phyloP scores from a whole-genome alignment of 2,329 filamentous ascomycete species.

The Aspergillus luchuensis region DNA sequence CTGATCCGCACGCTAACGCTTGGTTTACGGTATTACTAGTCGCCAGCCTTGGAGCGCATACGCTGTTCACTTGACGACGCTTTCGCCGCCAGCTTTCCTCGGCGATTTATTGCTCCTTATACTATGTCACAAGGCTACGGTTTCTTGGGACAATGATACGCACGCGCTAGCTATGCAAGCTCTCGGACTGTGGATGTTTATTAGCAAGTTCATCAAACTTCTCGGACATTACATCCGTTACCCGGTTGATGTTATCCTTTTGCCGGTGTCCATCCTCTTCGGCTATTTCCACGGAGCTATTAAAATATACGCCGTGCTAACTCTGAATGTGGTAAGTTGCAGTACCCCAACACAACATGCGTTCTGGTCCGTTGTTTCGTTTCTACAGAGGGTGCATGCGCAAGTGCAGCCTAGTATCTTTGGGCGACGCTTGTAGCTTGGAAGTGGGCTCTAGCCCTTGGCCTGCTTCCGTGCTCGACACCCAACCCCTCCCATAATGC shows the following conservation, averaged over 20 bases:
- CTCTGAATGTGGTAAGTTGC: conserved; percentile 74
- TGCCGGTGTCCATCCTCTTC: conserved; percentile 85
- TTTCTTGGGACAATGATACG: conserved; percentile 57
- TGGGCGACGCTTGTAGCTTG: neutral
- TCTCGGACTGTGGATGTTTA: conserved; percentile 75
- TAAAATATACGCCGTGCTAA: conserved; percentile 84
- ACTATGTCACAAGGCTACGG: conserved; percentile 69
- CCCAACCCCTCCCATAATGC: conserved; percentile 8
- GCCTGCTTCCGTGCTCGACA: neutral
- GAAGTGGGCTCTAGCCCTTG: conserved; percentile 10
- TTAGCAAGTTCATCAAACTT: conserved; percentile 90
- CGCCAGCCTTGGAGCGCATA: conserved; percentile 93
- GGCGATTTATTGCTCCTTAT: conserved; percentile 74
- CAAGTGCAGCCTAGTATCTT: conserved; percentile 9
- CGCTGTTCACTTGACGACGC: conserved; percentile 86
- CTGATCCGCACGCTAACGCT: conserved; percentile 29
- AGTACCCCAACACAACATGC: conserved; percentile 2
- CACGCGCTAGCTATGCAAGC: conserved; percentile 61
- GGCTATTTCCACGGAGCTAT: conserved; percentile 91
- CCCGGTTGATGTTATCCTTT: conserved; percentile 74
- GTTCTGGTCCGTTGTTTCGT: conserved; percentile 5
- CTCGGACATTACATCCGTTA: conserved; percentile 83
- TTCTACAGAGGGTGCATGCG: conserved; percentile 4
- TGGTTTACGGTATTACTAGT: conserved; percentile 50
- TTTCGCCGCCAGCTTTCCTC: conserved; percentile 82